Conservation (phyloP, 371 early-diverging fungal genomes). For the Funneliformis caledonium region DNA sequence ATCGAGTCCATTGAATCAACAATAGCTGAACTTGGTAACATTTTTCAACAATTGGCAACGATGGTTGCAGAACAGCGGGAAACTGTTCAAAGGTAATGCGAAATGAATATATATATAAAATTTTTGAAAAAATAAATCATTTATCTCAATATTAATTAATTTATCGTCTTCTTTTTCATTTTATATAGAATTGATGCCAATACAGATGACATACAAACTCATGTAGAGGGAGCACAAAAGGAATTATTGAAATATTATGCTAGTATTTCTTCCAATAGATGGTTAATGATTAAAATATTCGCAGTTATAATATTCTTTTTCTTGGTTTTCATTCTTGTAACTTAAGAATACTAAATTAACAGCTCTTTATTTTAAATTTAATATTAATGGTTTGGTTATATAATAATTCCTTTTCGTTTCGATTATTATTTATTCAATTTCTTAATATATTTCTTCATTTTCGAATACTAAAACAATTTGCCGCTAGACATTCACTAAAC, state of each 20-base stretch:
- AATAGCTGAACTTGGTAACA: conserved; percentile 95
- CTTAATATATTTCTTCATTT: no score
- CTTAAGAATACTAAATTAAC: conserved; percentile 1
- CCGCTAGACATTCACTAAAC: no score
- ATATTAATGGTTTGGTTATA: background rate
- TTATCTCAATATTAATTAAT: background rate
- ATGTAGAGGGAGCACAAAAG: conserved; percentile 88
- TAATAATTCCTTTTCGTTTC: no score
- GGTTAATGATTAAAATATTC: conserved; percentile 96
- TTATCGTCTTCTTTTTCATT: conserved; percentile 9
- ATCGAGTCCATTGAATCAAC: conserved; percentile 96
- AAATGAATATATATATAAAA: no score
- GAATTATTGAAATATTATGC: conserved; percentile 91
- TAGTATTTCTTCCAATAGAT: conserved; percentile 89
- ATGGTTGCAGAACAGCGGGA: conserved; percentile 97
- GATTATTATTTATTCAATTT: no score
- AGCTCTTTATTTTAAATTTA: no score
- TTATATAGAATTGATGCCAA: conserved; percentile 89
- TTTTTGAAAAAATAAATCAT: no score
- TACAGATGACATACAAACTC: conserved; percentile 89
- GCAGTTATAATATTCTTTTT: conserved; percentile 74
- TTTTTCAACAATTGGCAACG: conserved; percentile 91
- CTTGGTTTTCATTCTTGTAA: conserved; percentile 44
- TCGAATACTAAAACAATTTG: no score
- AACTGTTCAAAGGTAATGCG: conserved; percentile 78